Percentiles rank a stretch among this genome's conserved stretches.
These are phyloP conservation scores for Fusarium sambucinum DNA, from an alignment of 2,329 filamentous ascomycete species.

Conservation along the genomic window DNA sequence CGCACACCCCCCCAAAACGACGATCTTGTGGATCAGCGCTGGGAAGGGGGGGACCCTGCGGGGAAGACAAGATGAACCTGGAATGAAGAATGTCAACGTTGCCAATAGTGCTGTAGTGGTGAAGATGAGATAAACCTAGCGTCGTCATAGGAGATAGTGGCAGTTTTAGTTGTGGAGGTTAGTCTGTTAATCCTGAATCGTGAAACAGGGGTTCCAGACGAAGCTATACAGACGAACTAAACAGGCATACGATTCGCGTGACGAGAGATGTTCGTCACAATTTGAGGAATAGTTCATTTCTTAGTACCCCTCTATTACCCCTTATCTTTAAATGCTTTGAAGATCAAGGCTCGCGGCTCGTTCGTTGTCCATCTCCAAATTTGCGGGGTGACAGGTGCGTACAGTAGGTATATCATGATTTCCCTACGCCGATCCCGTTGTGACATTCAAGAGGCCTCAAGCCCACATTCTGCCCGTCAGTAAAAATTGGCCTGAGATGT, in stretches of 20 bases:
- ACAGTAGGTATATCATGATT: slow-evolving; percentile 43
- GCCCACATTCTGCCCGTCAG: neutral
- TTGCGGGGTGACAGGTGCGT: slow-evolving; percentile 37
- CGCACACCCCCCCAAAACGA: slow-evolving; percentile 15
- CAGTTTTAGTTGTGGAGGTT: slow-evolving; percentile 20
- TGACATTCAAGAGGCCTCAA: slow-evolving; percentile 30
- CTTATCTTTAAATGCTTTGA: neutral
- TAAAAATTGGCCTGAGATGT: neutral
- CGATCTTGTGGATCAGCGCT: slow-evolving; percentile 23
- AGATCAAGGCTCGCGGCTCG: neutral
- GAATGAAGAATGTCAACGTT: slow-evolving; percentile 11
- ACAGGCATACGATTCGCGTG: slow-evolving; percentile 3
- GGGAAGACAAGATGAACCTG: slow-evolving; percentile 25
- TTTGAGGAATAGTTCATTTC: slow-evolving; percentile 21
- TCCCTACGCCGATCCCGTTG: slow-evolving; percentile 33
- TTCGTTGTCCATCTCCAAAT: slow-evolving; percentile 12
- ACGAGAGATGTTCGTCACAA: slow-evolving; percentile 9
- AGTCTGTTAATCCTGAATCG: neutral
- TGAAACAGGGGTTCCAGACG: slow-evolving; percentile 16
- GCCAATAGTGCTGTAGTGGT: slow-evolving; percentile 1
- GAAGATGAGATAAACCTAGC: neutral
- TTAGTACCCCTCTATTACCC: slow-evolving; percentile 7
- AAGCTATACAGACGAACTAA: slow-evolving; percentile 2
- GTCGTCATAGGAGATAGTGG: slow-evolving; percentile 15
- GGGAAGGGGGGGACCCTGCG: slow-evolving; percentile 27